phyloP scores from a whole-genome alignment of 257 asterid genomes.

The Buddleja alternifolia region DNA sequence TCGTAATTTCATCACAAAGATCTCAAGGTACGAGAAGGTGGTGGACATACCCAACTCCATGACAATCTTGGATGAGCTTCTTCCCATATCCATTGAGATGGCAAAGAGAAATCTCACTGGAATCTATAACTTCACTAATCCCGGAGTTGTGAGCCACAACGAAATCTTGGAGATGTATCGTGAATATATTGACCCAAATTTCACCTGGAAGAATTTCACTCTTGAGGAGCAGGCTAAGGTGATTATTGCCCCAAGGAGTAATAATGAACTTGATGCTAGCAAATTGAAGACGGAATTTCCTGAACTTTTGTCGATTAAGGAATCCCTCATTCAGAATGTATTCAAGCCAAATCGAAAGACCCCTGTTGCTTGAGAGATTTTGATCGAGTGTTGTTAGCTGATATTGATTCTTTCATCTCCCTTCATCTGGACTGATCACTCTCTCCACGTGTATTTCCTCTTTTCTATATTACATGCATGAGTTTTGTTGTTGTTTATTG shows the following conservation, averaged over 20 bases:
- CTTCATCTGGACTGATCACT: constrained; percentile 7
- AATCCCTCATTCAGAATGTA: constrained; percentile 64
- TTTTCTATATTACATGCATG: constrained; percentile 24
- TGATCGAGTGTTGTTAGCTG: constrained; percentile 21
- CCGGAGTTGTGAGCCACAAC: constrained; percentile 84
- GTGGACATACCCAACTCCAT: constrained; percentile 86
- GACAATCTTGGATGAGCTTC: constrained; percentile 85
- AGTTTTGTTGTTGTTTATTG: constrained; percentile 9
- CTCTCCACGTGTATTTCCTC: not conserved
- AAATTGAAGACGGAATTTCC: constrained; percentile 74
- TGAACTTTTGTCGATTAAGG: constrained; percentile 65
- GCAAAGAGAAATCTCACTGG: constrained; percentile 86
- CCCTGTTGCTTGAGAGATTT: constrained; percentile 45
- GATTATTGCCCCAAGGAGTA: constrained; percentile 78
- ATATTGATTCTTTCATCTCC: constrained; percentile 12
- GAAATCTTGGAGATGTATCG: constrained; percentile 80
- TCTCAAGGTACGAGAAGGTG: constrained; percentile 68
- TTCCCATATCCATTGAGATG: constrained; percentile 84
- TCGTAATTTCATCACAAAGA: constrained; percentile 83
- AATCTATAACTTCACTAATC: constrained; percentile 81
- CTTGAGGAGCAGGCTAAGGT: constrained; percentile 95
- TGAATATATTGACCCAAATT: constrained; percentile 65
- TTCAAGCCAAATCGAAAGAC: constrained; percentile 77
- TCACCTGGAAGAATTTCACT: constrained; percentile 68
- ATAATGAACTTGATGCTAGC: constrained; percentile 74